These are phyloP conservation scores for Sporothrix sp. DNA, from an alignment of 2,329 filamentous ascomycete species.

Conservation along the genomic window DNA sequence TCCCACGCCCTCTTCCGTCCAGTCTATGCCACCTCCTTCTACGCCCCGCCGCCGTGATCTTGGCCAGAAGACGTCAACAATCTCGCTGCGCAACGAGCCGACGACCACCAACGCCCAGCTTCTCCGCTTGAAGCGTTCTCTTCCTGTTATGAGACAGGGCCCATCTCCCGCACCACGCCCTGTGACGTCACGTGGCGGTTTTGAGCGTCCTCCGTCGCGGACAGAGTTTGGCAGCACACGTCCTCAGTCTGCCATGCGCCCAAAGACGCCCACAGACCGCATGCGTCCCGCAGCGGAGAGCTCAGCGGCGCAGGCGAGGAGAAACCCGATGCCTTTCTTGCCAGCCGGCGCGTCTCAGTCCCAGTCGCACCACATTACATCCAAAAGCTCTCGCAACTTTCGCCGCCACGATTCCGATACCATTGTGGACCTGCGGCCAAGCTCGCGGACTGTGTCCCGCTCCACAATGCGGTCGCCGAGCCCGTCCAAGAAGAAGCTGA, in stretches of 20 bases:
- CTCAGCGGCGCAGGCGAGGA: conserved; percentile 43
- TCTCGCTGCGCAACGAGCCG: conserved; percentile 47
- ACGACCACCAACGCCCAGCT: conserved; percentile 58
- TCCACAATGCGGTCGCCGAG: conserved; percentile 51
- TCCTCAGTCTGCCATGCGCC: conserved; percentile 44
- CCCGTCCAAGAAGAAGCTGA: conserved; percentile 37
- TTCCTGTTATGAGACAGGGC: conserved; percentile 47
- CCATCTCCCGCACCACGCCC: conserved; percentile 42
- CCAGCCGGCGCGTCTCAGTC: conserved; percentile 63
- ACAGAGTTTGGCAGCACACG: conserved; percentile 37
- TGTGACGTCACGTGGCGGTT: conserved; percentile 31
- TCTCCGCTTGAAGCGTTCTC: conserved; percentile 54
- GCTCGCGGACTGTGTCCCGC: conserved; percentile 48
- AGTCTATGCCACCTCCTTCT: conserved; percentile 40
- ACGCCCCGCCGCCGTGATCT: conserved; percentile 54
- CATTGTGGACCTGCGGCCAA: conserved; percentile 46
- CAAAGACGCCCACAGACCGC: conserved; percentile 64
- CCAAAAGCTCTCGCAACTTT: conserved; percentile 61
- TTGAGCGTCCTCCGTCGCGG: conserved; percentile 51
- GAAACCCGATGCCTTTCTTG: conserved; percentile 62
- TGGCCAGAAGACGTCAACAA: conserved; percentile 43
- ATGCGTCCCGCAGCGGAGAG: conserved; percentile 41
- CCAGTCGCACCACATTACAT: conserved; percentile 62
- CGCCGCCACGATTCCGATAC: conserved; percentile 77
- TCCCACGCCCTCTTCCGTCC: conserved; percentile 45